Evolutionary conservation across 108 stramenopile species (phyloP), one percentile per base, ranked within the genome.

Genomic region (Nannochloropsis salina): DNA sequence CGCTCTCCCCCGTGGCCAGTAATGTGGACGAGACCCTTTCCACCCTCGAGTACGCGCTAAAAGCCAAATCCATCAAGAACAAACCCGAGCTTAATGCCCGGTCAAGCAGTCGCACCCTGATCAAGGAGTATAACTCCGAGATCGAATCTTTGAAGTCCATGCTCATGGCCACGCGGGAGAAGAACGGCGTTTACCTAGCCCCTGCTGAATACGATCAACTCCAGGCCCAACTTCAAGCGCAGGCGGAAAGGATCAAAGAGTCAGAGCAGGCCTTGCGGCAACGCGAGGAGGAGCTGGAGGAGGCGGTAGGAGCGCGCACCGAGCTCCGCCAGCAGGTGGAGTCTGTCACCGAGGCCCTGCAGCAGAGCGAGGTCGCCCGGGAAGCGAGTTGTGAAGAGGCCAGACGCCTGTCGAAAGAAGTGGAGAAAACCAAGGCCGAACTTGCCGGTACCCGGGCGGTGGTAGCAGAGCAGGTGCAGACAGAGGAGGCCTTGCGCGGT

Each of bases 41-140:
- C 80, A 92, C 92, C 18, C 88, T 93, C 41, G 92, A 93, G 45
- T 93, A 93, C 84, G 92, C 92, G 1, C 83, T 82, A 21, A 89
- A 92, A 47, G 92, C 92, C 9, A 90, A 91, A 51, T 90, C 41
- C 87, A 93, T 93, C 91, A 86, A 93, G 85, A 93, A 93, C 89
- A 90, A 88, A 84, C 92, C 92, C 22, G 87, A 85, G 84, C 88
- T 84, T 18, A n/a, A 41, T 43, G 44, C 21, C 21, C 31, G 21
- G 10, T 83, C 83, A 10, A 83, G n/a, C n/a, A 83, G 41, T 43
- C n/a, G 83, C n/a, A 41, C 43, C 47, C 82, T 93, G 42, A 87
- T 93, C 85, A 91, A 91, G 90, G 92, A 92, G 44, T 92, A 90
- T 42, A 84, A 86, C 44, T 47, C 87, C n/a, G 92, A 92, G 86